These are phyloP conservation scores for Auriscalpium orientale DNA, from an alignment of 768 basidiomycete genomes.

Conservation along the genomic window DNA sequence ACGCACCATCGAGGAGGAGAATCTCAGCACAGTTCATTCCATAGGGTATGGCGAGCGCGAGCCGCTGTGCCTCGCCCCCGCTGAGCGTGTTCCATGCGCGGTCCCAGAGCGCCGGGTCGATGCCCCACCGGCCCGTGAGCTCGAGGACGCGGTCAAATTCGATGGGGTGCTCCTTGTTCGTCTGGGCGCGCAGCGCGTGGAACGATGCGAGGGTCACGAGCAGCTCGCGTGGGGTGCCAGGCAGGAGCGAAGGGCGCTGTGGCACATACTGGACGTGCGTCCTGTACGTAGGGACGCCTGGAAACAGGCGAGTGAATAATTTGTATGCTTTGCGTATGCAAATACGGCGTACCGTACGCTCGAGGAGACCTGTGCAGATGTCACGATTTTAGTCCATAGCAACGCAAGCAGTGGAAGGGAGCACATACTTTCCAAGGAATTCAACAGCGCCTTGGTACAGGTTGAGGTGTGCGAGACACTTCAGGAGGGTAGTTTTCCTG, in stretches of 20 bases:
- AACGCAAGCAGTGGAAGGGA: background rate
- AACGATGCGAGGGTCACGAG: constrained; percentile 50
- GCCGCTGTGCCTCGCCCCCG: constrained; percentile 81
- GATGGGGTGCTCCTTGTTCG: constrained; percentile 14
- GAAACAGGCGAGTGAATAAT: background rate
- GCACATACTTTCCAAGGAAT: constrained; percentile 58
- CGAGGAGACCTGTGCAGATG: constrained; percentile 36
- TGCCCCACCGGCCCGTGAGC: constrained; percentile 57
- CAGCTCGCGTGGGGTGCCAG: constrained; percentile 73
- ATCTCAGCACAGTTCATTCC: constrained; percentile 72
- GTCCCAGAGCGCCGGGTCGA: constrained; percentile 66
- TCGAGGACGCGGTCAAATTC: constrained; percentile 29
- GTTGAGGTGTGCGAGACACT: constrained; percentile 76
- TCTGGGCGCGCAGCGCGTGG: constrained; percentile 28
- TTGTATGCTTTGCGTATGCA: background rate
- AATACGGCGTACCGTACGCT: constrained; percentile 33
- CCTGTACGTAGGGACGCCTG: constrained; percentile 72
- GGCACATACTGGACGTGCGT: constrained; percentile 81
- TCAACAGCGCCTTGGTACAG: constrained; percentile 59
- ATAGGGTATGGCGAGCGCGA: constrained; percentile 70
- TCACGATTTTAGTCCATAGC: background rate
- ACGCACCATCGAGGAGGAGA: constrained; percentile 66
- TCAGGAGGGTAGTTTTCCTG: constrained; percentile 70
- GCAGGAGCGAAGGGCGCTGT: constrained; percentile 80
- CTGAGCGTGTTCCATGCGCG: constrained; percentile 74